Conservation (phyloP, 768 basidiomycete genomes). For the Termitomyces sp. region DNA sequence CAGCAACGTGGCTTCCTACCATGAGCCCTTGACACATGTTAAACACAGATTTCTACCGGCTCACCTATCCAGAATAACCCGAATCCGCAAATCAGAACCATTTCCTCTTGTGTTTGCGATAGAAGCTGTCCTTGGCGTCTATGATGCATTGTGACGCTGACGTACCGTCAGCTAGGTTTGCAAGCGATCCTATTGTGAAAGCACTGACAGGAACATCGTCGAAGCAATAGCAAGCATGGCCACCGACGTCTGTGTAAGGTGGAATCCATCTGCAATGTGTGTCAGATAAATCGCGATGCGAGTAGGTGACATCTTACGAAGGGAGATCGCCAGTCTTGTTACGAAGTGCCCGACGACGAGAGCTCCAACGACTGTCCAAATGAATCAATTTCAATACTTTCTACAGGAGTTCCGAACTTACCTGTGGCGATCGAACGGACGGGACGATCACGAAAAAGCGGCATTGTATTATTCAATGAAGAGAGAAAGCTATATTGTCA, state of each 20-base stretch:
- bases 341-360: conserved; percentile 46
- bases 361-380: conserved; percentile 38
- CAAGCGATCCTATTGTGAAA: background rate
- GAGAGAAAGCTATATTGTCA: background rate
- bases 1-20: conserved; percentile 32
- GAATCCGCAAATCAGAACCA: conserved; percentile 65
- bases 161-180: background rate
- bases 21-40: background rate
- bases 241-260: conserved; percentile 71
- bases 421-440: conserved; percentile 41
- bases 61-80: conserved; percentile 77
- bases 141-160: conserved; percentile 68
- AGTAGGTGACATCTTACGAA: conserved; percentile 29
- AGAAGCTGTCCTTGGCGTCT: conserved; percentile 55
- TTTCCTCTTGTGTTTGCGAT: conserved; percentile 71
- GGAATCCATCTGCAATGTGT: conserved; percentile 46
- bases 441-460: conserved; percentile 46
- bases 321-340: conserved; percentile 45
- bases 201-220: conserved; percentile 60
- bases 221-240: conserved; percentile 64
- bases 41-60: conserved; percentile 15
- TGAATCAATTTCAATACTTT: background rate
- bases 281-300: background rate
- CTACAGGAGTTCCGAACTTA: conserved; percentile 12
- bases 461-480: conserved; percentile 27